Percentiles rank a stretch among this genome's conserved stretches.
These are phyloP conservation scores for Trifolium dubium DNA, from an alignment of 306 rosid genomes.

Conservation along the genomic window DNA sequence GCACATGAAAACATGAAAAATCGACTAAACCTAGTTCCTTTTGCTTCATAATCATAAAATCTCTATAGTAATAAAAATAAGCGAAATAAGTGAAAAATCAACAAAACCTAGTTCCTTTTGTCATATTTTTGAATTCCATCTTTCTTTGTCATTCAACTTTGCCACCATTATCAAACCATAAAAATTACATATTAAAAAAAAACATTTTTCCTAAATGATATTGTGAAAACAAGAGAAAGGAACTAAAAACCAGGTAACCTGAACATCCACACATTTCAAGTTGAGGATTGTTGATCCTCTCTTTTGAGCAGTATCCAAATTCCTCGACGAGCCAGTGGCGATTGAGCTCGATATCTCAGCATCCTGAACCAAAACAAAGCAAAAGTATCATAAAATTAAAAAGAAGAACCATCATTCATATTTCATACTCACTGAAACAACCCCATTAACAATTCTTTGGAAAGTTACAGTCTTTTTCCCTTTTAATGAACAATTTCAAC, in stretches of 20 bases:
- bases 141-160: background rate
- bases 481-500: background rate
- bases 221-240: background rate
- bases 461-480: background rate
- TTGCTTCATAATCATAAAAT: conserved; percentile 10
- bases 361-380: conserved; percentile 55
- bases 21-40: background rate
- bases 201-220: background rate
- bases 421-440: background rate
- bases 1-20: conserved; percentile 19
- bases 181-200: background rate
- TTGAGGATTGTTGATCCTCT: conserved; percentile 90
- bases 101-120: too few species aligned
- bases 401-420: background rate
- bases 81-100: conserved; percentile 1
- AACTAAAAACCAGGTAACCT: conserved; percentile 55
- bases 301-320: conserved; percentile 82
- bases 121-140: background rate
- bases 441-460: background rate
- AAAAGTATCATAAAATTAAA: conserved; percentile 9
- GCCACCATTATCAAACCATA: conserved; percentile 26
- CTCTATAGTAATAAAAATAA: conserved; percentile 17
- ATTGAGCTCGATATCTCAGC: conserved; percentile 94
- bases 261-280: conserved; percentile 89
- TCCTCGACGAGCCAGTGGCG: conserved; percentile 72